Evolutionary conservation across 2,329 filamentous ascomycete genomes (phyloP), one percentile per base, ranked within the genome.

Genomic region (Fusarium marasasianum): DNA sequence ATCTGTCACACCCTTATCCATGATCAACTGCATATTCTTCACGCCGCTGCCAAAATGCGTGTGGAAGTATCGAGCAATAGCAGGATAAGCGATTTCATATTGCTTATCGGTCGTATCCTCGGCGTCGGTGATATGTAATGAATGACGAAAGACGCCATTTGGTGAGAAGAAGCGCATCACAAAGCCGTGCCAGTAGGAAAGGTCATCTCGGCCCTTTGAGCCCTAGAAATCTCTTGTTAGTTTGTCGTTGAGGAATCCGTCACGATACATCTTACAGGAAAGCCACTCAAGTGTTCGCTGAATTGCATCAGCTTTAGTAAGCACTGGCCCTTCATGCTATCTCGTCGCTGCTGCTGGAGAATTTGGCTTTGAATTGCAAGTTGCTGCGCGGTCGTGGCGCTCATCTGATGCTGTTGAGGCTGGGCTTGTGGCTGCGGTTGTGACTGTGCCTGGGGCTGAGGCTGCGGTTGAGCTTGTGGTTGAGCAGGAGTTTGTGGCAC

Each of bases 1-100:
- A 72, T 92, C 90, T 0, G 83, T 83, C 3, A 84, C 86, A 5
- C 86, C 86, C 78, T 90, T 91, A 76, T 97, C 95, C 77, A 97
- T 88, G 29, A 95, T 90, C 80, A 98, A 89, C 81, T 98, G 94
- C 77, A 98, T 94, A 62, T 91, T 94, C 76, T 90, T 92, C 63
- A 98, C 91, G 12, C 95, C 95, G 69, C 94, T 96, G 65, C 92
- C 92, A 80, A 96, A 98, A 78, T 97, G 93, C 1, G 94, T 95
- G 77, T 93, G 91, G 81, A 98, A 98, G 82, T 96, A 98, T 78
- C 96, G 91, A 40, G 96, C 91, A 51, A 99, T 87, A 2, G 93
- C 93, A 8, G 95, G 90, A 66, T 90, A 94, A 6, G 92, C 90
- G 55, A 98, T 94, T 80, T 98, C 95, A 78, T 95, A 98, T 78